These are phyloP conservation scores for Ascodesmis nigricans DNA, from an alignment of 495 filamentous ascomycete species.

Conservation along the genomic window DNA sequence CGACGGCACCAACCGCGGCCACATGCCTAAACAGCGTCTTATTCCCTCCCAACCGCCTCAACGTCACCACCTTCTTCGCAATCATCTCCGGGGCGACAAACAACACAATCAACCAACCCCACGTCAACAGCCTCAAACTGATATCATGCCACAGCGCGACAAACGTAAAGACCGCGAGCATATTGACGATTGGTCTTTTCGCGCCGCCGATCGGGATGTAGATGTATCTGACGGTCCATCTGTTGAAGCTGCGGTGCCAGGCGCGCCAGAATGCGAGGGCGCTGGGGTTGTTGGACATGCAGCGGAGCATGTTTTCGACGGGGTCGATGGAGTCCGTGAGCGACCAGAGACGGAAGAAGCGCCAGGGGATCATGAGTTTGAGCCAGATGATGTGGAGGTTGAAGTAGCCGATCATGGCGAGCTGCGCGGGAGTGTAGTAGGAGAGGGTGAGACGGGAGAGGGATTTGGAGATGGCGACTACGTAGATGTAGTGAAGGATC, in stretches of 20 bases:
- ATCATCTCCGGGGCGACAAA: conserved; percentile 81
- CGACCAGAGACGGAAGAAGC: conserved; percentile 90
- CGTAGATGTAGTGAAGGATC: conserved; percentile 81
- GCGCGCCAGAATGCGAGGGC: conserved; percentile 82
- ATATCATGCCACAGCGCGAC: conserved; percentile 98
- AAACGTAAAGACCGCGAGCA: conserved; percentile 80
- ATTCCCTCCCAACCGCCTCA: conserved; percentile 38
- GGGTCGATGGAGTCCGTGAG: conserved; percentile 79
- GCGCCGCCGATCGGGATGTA: conserved; percentile 75
- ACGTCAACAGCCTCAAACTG: conserved; percentile 71
- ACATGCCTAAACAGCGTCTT: conserved; percentile 55
- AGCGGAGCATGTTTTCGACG: conserved; percentile 95
- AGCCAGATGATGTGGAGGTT: conserved; percentile 97
- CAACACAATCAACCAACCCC: conserved; percentile 87
- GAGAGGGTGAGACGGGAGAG: conserved; percentile 44
- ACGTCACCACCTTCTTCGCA: conserved; percentile 47
- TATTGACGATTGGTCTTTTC: conserved; percentile 39
- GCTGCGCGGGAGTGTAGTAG: conserved; percentile 66
- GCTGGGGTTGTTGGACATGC: conserved; percentile 86
- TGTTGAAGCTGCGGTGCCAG: conserved; percentile 88
- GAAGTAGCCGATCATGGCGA: conserved; percentile 83
- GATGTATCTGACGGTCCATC: conserved; percentile 84
- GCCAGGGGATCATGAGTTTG: conserved; percentile 89
- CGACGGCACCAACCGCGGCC: conserved; percentile 68
- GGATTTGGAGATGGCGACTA: conserved; percentile 73